These are phyloP conservation scores for Irpex rosettiformis DNA, from an alignment of 1,284 basidiomycete species.

Conservation along the genomic window DNA sequence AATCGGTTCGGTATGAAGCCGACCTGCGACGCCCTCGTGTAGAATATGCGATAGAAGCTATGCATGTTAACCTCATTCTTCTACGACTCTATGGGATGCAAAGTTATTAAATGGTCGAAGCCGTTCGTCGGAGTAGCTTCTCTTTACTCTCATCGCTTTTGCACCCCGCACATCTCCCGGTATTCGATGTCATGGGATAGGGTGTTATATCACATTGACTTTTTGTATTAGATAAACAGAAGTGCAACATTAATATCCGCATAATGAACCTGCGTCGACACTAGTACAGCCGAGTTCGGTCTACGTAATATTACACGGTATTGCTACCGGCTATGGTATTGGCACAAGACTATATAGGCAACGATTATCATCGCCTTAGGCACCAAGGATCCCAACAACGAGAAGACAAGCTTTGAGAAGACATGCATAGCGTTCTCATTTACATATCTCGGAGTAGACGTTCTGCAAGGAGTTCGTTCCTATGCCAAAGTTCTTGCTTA, in stretches of 20 bases:
- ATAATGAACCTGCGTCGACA: not conserved
- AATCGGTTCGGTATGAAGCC: not conserved
- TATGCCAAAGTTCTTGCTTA: slow-evolving; percentile 19
- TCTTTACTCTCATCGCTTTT: not conserved
- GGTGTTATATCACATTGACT: not conserved
- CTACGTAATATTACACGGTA: not conserved
- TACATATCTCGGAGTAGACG: slow-evolving; percentile 19
- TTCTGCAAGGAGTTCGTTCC: slow-evolving; percentile 19
- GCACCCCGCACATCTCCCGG: not conserved
- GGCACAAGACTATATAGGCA: not conserved
- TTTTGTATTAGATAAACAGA: not conserved
- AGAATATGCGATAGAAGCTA: not conserved
- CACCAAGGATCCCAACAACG: not conserved
- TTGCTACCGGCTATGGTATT: not conserved
- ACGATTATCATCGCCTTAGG: not conserved
- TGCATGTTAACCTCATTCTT: not conserved
- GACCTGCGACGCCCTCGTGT: not conserved
- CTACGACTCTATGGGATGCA: not conserved
- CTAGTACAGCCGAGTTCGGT: not conserved
- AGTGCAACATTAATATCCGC: not conserved
- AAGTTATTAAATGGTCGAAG: not conserved
- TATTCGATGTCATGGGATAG: not conserved
- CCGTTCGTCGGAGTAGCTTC: not conserved
- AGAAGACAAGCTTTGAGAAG: not conserved
- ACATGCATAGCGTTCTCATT: not conserved